phyloP scores from a whole-genome alignment of 2,329 filamentous ascomycete genomes.

The Aureobasidium sp. region DNA sequence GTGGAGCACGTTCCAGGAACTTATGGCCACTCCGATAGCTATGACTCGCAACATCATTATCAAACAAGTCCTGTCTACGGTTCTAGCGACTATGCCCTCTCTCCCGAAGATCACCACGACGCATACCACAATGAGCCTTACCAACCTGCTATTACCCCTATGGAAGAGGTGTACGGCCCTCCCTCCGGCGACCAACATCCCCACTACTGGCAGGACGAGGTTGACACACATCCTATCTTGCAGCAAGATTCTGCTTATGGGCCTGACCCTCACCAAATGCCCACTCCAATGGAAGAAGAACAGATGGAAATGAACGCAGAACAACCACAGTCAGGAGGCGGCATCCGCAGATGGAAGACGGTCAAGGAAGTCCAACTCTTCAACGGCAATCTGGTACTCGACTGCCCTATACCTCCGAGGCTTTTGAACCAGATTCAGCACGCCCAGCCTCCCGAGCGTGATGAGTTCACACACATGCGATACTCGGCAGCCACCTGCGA shows the following conservation, averaged over 20 bases:
- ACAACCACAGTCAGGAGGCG: constrained; percentile 43
- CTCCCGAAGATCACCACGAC: constrained; percentile 81
- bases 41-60: constrained; percentile 40
- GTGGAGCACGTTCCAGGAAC: constrained; percentile 55
- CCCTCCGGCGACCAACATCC: constrained; percentile 19
- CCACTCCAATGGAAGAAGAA: constrained; percentile 34
- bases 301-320: constrained; percentile 30
- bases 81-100: constrained; percentile 59
- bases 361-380: constrained; percentile 98
- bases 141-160: constrained; percentile 45
- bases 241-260: constrained; percentile 53
- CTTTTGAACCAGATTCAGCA: constrained; percentile 83
- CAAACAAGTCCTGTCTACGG: constrained; percentile 19
- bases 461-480: constrained; percentile 84
- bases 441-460: constrained; percentile 68
- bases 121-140: constrained; percentile 80
- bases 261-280: constrained; percentile 44
- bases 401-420: constrained; percentile 87
- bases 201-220: constrained; percentile 55
- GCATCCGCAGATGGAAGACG: constrained; percentile 88
- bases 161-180: constrained; percentile 17
- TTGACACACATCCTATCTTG: constrained; percentile 71
- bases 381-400: constrained; percentile 91
- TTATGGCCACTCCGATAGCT: constrained; percentile 54
- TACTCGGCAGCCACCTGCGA: constrained; percentile 95